Evolutionary conservation across 1,284 basidiomycete genomes (phyloP).

Genomic region (Malassezia dermatis): DNA sequence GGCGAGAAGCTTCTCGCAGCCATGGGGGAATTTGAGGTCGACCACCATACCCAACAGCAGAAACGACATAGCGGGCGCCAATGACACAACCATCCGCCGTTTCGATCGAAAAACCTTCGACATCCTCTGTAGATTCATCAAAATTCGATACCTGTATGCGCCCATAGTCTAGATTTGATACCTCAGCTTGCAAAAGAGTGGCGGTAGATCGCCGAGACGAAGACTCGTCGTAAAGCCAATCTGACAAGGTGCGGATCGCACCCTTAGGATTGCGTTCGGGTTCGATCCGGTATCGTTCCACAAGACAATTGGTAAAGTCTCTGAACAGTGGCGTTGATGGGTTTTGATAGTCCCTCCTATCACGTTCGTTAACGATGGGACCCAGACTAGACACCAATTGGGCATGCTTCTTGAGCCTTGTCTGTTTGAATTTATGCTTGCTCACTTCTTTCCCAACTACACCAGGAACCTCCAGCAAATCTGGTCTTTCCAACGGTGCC

Average conservation of each 20-base stretch:
- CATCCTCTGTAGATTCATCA: conserved; percentile 5
- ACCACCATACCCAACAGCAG: conserved; percentile 44
- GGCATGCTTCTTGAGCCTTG: conserved; percentile 1
- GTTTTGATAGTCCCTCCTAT: conserved; percentile 46
- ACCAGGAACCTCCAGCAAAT: conserved; percentile 44
- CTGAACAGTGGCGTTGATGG: conserved; percentile 42
- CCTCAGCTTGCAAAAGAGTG: conserved; percentile 13
- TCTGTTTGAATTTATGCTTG: conserved; percentile 48
- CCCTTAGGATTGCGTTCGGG: neutral
- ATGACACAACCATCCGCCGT: conserved; percentile 7
- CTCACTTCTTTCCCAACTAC: conserved; percentile 48
- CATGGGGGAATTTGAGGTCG: conserved; percentile 32
- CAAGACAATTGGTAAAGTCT: conserved; percentile 28
- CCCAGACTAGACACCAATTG: conserved; percentile 15
- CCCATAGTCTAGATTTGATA: conserved; percentile 11
- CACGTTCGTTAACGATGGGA: conserved; percentile 46
- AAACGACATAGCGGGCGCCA: conserved; percentile 29
- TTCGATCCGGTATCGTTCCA: conserved; percentile 27
- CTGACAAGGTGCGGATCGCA: neutral
- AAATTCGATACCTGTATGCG: neutral
- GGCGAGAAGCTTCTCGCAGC: neutral
- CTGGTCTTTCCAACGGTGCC: conserved; percentile 9
- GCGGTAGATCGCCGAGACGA: neutral
- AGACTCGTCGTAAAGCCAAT: neutral
- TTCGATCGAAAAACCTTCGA: conserved; percentile 13